Evolutionary conservation across 179 eudicot genomes (phyloP), one percentile per base, ranked within the genome.

Genomic region (Carnegiea gigantea): DNA sequence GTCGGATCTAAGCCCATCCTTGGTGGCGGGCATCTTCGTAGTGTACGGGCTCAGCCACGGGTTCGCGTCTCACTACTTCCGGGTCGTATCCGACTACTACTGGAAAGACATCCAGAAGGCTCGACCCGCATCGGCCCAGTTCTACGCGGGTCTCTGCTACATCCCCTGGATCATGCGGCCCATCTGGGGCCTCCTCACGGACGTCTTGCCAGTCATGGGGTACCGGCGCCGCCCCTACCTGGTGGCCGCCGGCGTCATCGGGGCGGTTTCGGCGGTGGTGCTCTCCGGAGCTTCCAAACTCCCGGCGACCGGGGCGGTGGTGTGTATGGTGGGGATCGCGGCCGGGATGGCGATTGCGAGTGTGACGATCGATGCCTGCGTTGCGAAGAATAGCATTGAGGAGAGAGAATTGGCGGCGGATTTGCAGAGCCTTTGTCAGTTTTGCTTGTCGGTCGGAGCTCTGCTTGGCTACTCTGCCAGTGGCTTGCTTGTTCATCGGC

Each of bases 131-230:
- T 70, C 82, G 0, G 90, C 88, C 9, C 94, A 88, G 72, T 84
- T 90, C 64, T 91, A 83, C 75, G 77, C 82, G n/a, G 93, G 87
- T 0, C 77, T 91, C 1, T 88, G 86, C 80, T 91, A 83, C 83
- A 87, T 91, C 24, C 94, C 93, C 1, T 90, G 93, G 93, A 85
- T 92, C 79, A 77, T 92, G 83, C 87, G 86, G 81, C 95, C 95
- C 20, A 10, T 92, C 0, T 90, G 92, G 93, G 95, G 95, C 3
- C 87, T 92, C 36, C 80, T 92, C 59, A 90, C 92, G 5, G 93
- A 92, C 46, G 87, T 89, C 4, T 79, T 90, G 53, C 95, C 95
- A 1, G 44, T 92, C 60, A 75, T 73, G 59, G 95, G 95, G 0
- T 90, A 88, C 77, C 84, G 46, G n/a, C 79, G 95, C 28, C 81